Percentiles rank a stretch among this genome's conserved stretches.
Conservation (phyloP, 164 flowering plant species). For the Aristolochia contorta region DNA sequence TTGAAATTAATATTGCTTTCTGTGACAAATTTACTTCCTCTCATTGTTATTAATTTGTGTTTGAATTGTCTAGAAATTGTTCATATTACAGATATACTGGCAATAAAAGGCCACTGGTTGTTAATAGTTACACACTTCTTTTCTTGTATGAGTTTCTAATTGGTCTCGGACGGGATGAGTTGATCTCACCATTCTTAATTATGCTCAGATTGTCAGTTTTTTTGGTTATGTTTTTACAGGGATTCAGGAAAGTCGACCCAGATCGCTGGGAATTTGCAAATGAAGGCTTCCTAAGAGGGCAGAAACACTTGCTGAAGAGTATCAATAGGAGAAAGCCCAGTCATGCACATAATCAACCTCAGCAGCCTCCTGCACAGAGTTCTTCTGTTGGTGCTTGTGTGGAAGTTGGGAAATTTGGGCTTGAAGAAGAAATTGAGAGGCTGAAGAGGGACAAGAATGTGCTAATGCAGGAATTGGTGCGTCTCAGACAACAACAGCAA, state of each 20-base stretch:
- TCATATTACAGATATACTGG: too few relatives aligned
- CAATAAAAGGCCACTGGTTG: too few relatives aligned
- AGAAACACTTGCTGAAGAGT: slow-evolving; percentile 65
- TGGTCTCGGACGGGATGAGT: too few relatives aligned
- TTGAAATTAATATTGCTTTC: too few relatives aligned
- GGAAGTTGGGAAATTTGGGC: slow-evolving; percentile 95
- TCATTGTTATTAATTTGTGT: too few relatives aligned
- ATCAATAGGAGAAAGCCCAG: slow-evolving; percentile 67
- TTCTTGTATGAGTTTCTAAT: too few relatives aligned
- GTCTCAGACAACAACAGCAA: slow-evolving; percentile 94
- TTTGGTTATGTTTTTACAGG: slow-evolving; percentile 32
- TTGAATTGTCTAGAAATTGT: too few relatives aligned
- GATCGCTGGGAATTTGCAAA: slow-evolving; percentile 98
- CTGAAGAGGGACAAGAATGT: slow-evolving; percentile 94
- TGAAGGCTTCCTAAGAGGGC: slow-evolving; percentile 87
- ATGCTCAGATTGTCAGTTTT: background rate
- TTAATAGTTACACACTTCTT: too few relatives aligned
- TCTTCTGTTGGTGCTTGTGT: slow-evolving; percentile 81
- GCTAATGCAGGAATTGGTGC: slow-evolving; percentile 90
- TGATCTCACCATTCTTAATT: background rate
- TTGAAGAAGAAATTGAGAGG: slow-evolving; percentile 92
- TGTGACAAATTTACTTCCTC: too few relatives aligned
- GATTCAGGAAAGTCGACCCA: slow-evolving; percentile 94
- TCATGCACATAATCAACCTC: slow-evolving; percentile 46
- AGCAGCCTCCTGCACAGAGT: slow-evolving; percentile 51